phyloP scores from a whole-genome alignment of 2,329 filamentous ascomycete species.

The Cadophora sp. region DNA sequence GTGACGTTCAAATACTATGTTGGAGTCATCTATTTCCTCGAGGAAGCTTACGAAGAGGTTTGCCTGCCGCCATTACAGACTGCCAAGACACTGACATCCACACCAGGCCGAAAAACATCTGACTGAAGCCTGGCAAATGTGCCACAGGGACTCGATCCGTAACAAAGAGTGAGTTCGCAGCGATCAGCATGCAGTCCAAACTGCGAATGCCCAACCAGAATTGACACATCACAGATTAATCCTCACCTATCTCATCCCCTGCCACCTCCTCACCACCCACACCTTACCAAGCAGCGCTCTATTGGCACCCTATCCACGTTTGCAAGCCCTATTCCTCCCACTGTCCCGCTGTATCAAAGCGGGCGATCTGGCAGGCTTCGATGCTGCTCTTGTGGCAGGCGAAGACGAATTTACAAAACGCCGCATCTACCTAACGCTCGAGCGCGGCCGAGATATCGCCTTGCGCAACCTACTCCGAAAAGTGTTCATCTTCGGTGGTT shows the following conservation, averaged over 20 bases:
- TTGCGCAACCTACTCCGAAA: slow-evolving; percentile 91
- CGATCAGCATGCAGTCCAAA: slow-evolving; percentile 3
- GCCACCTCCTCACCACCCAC: slow-evolving; percentile 86
- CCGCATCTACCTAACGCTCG: slow-evolving; percentile 92
- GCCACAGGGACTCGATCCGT: slow-evolving; percentile 71
- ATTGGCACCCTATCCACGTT: slow-evolving; percentile 74
- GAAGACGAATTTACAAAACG: slow-evolving; percentile 94
- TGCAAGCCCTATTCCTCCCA: slow-evolving; percentile 80
- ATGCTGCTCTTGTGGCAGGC: slow-evolving; percentile 77
- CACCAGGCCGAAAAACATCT: slow-evolving; percentile 78
- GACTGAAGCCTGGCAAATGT: slow-evolving; percentile 81
- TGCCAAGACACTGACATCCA: slow-evolving; percentile 17
- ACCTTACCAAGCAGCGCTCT: slow-evolving; percentile 77
- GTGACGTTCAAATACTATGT: slow-evolving; percentile 98
- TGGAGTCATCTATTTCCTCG: slow-evolving; percentile 90
- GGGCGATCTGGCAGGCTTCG: slow-evolving; percentile 85
- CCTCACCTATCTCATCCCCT: slow-evolving; percentile 92
- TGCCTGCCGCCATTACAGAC: slow-evolving; percentile 29
- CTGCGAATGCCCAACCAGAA: slow-evolving; percentile 11
- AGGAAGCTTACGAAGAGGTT: slow-evolving; percentile 88
- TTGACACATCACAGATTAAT: slow-evolving; percentile 68
- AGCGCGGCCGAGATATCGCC: slow-evolving; percentile 89
- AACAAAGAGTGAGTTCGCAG: slow-evolving; percentile 76
- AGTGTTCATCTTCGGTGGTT: slow-evolving; percentile 86
- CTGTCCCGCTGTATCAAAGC: slow-evolving; percentile 79